Base-by-base conservation (phyloP, 257 asterid genomes). In the Solanum medicagineum region DNA sequence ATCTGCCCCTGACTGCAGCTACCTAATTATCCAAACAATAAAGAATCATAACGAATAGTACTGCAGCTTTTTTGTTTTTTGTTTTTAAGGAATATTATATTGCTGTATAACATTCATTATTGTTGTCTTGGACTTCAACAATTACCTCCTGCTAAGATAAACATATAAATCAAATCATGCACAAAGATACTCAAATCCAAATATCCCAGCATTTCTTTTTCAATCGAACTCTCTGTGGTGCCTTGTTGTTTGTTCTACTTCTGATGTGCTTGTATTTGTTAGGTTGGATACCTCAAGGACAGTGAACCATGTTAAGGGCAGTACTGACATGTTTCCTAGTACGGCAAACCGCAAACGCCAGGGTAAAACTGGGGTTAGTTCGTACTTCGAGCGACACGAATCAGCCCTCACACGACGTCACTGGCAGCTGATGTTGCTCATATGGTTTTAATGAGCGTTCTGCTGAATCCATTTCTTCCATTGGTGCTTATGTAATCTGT, bases 371-470 rank as follows among this genome's bases (percentile, higher is more conserved):
- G 94, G 96, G 83, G 97, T 96, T 80, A 91, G 86, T 91, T 92
- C 98, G 68, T 96, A 91, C 90, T 96, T 94, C 87, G 93, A 92
- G 90, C 93, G 93, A 92, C 95, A 92, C 10, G 98, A 94, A 88
- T 85, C 92, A 71, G 94, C 98, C 65, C 93, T 95, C 87, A 94
- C 95, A 55, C 92, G 92, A 85, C 86, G 90, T 88, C 96, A 95
- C 85, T 96, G 99, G 99, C 99, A 96, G 99, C 98, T 96, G 88
- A 87, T 87, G 87, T 88, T 85, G 81, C 84, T 74, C 40, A 71
- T 75, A 75, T 47, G 69, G 6, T 24, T 88, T 82, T 68, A 79
- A 63, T 66, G 73, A 47, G 63, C 59, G 19, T 56, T 60, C 44
- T 62, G 81, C 53, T 85, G 77, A 20, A 36, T 73, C 24, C 81